Conservation (phyloP, 108 stramenopile species). For the Nannochloropsis salina region DNA sequence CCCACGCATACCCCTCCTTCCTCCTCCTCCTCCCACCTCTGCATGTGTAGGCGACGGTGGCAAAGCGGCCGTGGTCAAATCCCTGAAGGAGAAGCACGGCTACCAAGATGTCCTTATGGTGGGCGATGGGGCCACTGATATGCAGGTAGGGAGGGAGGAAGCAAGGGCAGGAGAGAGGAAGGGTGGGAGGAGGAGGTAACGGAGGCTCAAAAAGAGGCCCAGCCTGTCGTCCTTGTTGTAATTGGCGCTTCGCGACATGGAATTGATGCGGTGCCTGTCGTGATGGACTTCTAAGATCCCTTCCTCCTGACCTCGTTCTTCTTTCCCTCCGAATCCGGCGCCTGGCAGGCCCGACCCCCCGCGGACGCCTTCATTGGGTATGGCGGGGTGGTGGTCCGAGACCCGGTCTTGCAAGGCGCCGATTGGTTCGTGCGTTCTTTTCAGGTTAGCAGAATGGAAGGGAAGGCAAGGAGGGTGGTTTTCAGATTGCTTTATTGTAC, state of each 20-base stretch:
- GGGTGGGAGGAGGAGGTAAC: background rate
- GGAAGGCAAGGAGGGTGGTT: background rate
- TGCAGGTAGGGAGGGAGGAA: constrained; percentile 37
- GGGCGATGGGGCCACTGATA: constrained; percentile 98
- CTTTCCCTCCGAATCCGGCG: too few relatives aligned
- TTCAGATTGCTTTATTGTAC: too few relatives aligned
- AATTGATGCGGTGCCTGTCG: too few relatives aligned
- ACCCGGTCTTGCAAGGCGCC: constrained; percentile 73
- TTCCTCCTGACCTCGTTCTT: background rate
- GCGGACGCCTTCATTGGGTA: constrained; percentile 93
- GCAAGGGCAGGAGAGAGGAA: background rate
- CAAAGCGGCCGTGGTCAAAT: constrained; percentile 75
- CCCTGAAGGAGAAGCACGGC: constrained; percentile 58
- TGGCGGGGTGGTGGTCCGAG: constrained; percentile 82
- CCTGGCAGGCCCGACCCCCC: constrained; percentile 84
- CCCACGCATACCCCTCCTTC: background rate
- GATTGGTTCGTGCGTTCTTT: constrained; percentile 94
- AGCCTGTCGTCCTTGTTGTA: too few relatives aligned
- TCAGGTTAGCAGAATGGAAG: background rate
- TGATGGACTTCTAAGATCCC: background rate
- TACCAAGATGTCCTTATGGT: constrained; percentile 84
- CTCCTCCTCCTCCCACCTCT: background rate
- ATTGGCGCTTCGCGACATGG: too few relatives aligned
- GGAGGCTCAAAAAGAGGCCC: background rate
- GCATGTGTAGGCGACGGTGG: constrained; percentile 70